Evolutionary conservation across 2,329 filamentous ascomycete genomes (phyloP).

Genomic region (Chalaropsis thielavioides): DNA sequence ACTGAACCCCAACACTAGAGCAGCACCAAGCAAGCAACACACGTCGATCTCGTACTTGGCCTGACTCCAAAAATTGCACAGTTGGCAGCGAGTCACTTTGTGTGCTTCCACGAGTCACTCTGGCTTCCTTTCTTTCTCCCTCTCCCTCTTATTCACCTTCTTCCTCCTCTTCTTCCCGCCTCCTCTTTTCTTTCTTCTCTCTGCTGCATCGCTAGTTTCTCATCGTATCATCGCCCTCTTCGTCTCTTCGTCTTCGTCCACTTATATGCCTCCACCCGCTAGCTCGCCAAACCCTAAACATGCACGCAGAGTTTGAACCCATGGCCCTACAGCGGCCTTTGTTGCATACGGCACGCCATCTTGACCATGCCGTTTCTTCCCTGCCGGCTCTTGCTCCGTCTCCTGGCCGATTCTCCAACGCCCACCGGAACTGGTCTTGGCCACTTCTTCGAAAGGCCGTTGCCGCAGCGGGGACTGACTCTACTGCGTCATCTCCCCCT

Average conservation of each 20-base stretch:
- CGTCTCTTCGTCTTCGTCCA: not conserved
- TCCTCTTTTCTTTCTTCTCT: not conserved
- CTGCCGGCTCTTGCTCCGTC: not conserved
- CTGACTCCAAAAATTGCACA: not conserved
- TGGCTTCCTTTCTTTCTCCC: not conserved
- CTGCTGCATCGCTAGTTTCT: not conserved
- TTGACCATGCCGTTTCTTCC: not conserved
- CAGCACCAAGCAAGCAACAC: not conserved
- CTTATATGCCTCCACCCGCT: not conserved
- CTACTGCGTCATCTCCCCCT: not conserved
- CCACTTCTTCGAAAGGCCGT: not conserved
- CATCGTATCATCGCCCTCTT: not conserved
- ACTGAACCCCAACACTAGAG: not conserved
- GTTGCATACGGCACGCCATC: not conserved
- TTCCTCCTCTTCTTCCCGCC: not conserved
- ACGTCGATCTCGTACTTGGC: slow-evolving; percentile 1
- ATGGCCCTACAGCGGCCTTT: not conserved
- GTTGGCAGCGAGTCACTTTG: not conserved
- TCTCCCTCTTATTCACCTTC: not conserved
- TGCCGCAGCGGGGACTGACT: not conserved
- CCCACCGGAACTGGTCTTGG: slow-evolving; percentile 3
- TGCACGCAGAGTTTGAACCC: slow-evolving; percentile 1
- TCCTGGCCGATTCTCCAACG: not conserved
- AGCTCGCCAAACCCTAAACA: not conserved
- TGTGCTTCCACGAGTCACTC: not conserved